Evolutionary conservation across 2,329 filamentous ascomycete genomes (phyloP).

Genomic region (Shiraia bambusicola): DNA sequence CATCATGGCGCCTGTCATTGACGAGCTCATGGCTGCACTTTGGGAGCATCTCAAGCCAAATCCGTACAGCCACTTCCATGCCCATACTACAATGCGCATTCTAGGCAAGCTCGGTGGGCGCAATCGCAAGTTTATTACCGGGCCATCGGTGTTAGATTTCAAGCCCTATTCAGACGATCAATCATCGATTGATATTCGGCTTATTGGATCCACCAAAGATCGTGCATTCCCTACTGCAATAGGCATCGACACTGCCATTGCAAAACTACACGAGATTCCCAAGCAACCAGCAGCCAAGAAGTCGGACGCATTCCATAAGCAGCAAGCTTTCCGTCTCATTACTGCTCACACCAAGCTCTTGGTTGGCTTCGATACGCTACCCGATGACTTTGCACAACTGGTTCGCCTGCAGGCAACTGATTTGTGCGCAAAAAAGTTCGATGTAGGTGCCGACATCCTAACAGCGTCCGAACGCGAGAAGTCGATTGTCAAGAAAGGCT

Average conservation of each 20-base stretch:
- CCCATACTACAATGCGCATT: conserved; percentile 96
- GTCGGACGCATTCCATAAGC: conserved; percentile 86
- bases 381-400: conserved; percentile 82
- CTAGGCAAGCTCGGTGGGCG: conserved; percentile 93
- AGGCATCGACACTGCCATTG: conserved; percentile 84
- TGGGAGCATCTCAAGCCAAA: conserved; percentile 94
- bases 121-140: conserved; percentile 93
- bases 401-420: conserved; percentile 90
- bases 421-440: conserved; percentile 69
- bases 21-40: conserved; percentile 95
- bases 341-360: conserved; percentile 87
- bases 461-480: conserved; percentile 75
- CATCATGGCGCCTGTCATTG: conserved; percentile 98
- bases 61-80: conserved; percentile 95
- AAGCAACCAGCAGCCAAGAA: conserved; percentile 63
- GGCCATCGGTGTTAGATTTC: conserved; percentile 80
- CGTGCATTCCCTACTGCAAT: conserved; percentile 83
- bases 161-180: conserved; percentile 84
- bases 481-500: conserved; percentile 83
- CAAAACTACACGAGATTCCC: conserved; percentile 79
- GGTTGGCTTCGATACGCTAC: conserved; percentile 82
- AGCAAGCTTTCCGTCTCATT: conserved; percentile 85
- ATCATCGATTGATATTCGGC: conserved; percentile 81
- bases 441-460: conserved; percentile 69
- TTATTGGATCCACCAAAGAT: conserved; percentile 87